Conservation (phyloP, 495 filamentous ascomycete species). For the Penicillium parvum region DNA sequence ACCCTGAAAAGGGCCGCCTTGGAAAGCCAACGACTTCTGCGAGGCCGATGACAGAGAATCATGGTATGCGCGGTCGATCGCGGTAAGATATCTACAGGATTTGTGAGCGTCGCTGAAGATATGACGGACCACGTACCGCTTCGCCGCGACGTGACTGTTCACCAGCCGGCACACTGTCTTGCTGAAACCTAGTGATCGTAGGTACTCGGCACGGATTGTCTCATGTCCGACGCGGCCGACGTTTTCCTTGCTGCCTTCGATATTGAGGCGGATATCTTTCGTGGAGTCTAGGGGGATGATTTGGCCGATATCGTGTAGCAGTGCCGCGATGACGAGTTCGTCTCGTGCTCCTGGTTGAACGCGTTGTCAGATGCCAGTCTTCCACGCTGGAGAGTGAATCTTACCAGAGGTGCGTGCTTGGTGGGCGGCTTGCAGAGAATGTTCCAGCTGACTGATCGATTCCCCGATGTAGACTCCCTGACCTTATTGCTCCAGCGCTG, state of each 20-base stretch:
- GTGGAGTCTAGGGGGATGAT: constrained; percentile 31
- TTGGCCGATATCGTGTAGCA: constrained; percentile 46
- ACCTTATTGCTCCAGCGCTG: constrained; percentile 28
- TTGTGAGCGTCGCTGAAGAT: neutral
- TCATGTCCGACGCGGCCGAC: constrained; percentile 44
- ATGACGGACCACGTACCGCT: constrained; percentile 25
- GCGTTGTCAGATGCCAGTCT: constrained; percentile 3
- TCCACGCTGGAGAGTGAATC: too few species aligned
- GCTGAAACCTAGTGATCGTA: constrained; percentile 36
- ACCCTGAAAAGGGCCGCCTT: constrained; percentile 41
- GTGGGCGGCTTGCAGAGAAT: constrained; percentile 42
- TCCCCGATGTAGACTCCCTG: constrained; percentile 40
- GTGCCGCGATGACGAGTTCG: constrained; percentile 37
- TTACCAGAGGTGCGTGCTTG: constrained; percentile 24
- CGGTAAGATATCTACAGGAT: constrained; percentile 31
- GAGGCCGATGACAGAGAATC: constrained; percentile 35
- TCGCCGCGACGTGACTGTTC: constrained; percentile 42
- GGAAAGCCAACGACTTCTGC: constrained; percentile 37
- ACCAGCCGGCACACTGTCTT: constrained; percentile 36
- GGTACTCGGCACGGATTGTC: constrained; percentile 36
- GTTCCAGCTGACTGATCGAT: constrained; percentile 44
- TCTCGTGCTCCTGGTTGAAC: constrained; percentile 23
- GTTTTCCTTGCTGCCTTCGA: constrained; percentile 22
- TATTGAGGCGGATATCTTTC: constrained; percentile 28
- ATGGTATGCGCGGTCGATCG: constrained; percentile 34